Conservation (phyloP, 371 early-diverging fungal genomes). For the Capillidium heterosporum region DNA sequence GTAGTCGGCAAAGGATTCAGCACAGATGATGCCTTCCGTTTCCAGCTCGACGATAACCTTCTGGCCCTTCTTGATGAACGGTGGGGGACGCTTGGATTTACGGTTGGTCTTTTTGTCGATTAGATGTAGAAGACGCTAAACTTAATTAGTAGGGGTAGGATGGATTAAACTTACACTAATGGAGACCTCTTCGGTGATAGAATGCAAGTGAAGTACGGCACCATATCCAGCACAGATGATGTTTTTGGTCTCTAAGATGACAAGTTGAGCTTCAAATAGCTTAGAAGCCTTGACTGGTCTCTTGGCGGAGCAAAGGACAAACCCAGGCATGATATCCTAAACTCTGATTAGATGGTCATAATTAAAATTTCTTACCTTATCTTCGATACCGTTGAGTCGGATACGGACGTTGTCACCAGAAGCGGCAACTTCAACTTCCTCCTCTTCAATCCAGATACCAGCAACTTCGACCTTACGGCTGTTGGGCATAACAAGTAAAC, state of each 20-base stretch:
- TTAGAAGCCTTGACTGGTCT: conserved; percentile 58
- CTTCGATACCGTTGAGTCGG: conserved; percentile 80
- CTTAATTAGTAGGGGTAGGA: neutral
- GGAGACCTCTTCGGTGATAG: conserved; percentile 71
- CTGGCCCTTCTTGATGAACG: conserved; percentile 81
- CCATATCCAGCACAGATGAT: conserved; percentile 89
- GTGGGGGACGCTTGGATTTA: conserved; percentile 71
- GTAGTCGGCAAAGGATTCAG: conserved; percentile 78
- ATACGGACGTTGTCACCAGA: conserved; percentile 89
- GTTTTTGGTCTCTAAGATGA: conserved; percentile 80
- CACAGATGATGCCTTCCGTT: conserved; percentile 47
- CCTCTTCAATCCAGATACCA: conserved; percentile 63
- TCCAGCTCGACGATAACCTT: conserved; percentile 72
- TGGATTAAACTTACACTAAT: conserved; percentile 22
- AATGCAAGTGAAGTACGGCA: conserved; percentile 82
- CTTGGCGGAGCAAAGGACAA: conserved; percentile 62
- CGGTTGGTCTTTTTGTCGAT: conserved; percentile 76
- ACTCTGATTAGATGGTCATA: neutral
- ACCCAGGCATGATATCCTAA: conserved; percentile 59
- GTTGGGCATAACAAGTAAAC: conserved; percentile 82
- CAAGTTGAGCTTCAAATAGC: conserved; percentile 70
- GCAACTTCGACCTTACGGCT: conserved; percentile 57
- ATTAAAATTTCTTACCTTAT: conserved; percentile 38
- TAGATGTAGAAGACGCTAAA: conserved; percentile 54
- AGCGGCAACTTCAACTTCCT: conserved; percentile 54